These are phyloP conservation scores for Diaporthe sp. DNA, from an alignment of 2,329 filamentous ascomycete genomes.

Conservation along the genomic window DNA sequence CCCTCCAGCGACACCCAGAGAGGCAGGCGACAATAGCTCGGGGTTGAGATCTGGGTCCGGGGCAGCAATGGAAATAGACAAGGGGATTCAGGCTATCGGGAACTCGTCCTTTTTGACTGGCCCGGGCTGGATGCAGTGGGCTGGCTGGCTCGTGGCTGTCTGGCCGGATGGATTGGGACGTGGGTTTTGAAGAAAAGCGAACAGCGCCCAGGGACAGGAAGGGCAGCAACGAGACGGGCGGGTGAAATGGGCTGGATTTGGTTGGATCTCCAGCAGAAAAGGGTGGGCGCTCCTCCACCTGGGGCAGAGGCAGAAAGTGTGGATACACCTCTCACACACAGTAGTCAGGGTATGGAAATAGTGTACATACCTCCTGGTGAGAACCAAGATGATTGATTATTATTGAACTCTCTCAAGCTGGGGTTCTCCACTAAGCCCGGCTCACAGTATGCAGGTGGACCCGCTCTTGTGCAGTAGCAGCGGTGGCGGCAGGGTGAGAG, in stretches of 20 bases:
- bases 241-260: slow-evolving; percentile 33
- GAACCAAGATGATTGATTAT: slow-evolving; percentile 26
- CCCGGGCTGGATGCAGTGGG: slow-evolving; percentile 10
- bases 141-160: neutral
- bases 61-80: slow-evolving; percentile 7
- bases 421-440: slow-evolving; percentile 35
- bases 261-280: slow-evolving; percentile 32
- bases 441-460: slow-evolving; percentile 21
- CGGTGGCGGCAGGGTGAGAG: slow-evolving; percentile 23
- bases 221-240: neutral
- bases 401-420: slow-evolving; percentile 32
- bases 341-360: slow-evolving; percentile 21
- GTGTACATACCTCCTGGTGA: slow-evolving; percentile 29
- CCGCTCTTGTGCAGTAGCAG: slow-evolving; percentile 32
- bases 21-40: slow-evolving; percentile 25
- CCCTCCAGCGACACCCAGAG: slow-evolving; percentile 9
- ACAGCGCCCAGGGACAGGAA: neutral
- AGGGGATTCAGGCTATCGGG: slow-evolving; percentile 23
- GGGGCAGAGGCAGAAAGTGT: slow-evolving; percentile 27
- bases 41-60: slow-evolving; percentile 19
- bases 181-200: slow-evolving; percentile 19
- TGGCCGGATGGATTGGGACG: slow-evolving; percentile 1
- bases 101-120: slow-evolving; percentile 9
- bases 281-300: slow-evolving; percentile 27
- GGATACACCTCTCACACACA: slow-evolving; percentile 27